Conservation (phyloP, 768 basidiomycete genomes). For the Cystofilobasidium ferigula region DNA sequence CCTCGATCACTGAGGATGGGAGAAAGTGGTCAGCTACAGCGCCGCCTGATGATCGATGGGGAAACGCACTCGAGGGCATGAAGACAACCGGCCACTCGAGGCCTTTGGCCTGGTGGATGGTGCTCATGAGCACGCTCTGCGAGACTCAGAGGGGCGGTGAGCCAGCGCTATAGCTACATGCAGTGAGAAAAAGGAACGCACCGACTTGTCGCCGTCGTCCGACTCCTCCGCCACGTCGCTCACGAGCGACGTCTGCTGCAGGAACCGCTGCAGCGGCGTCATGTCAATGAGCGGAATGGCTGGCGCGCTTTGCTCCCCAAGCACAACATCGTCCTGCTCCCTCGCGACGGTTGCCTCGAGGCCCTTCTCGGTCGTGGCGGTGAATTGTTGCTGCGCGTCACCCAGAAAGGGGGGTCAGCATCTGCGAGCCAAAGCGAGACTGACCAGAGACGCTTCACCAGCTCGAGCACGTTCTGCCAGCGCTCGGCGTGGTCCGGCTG, state of each 20-base stretch:
- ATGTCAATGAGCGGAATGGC: background rate
- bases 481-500: constrained; percentile 59
- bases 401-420: background rate
- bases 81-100: constrained; percentile 88
- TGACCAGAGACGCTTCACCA: constrained; percentile 37
- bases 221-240: background rate
- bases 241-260: background rate
- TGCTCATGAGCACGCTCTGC: constrained; percentile 71
- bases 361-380: constrained; percentile 3
- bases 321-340: background rate
- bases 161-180: background rate
- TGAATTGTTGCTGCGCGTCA: constrained; percentile 19
- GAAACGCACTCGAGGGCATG: constrained; percentile 35
- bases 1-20: background rate
- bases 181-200: constrained; percentile 30
- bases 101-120: constrained; percentile 82
- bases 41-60: background rate
- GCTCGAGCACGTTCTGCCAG: constrained; percentile 77
- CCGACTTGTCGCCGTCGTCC: constrained; percentile 43
- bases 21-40: background rate
- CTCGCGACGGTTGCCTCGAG: background rate
- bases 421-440: no score
- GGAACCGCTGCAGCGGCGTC: constrained; percentile 1
- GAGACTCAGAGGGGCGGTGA: constrained; percentile 8
- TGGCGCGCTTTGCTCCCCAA: background rate